A percentile compares a stretch with the other conserved stretches of the same genome.
phyloP scores from a whole-genome alignment of 805 yeast species.

The Metschnikowia picachoensis region DNA sequence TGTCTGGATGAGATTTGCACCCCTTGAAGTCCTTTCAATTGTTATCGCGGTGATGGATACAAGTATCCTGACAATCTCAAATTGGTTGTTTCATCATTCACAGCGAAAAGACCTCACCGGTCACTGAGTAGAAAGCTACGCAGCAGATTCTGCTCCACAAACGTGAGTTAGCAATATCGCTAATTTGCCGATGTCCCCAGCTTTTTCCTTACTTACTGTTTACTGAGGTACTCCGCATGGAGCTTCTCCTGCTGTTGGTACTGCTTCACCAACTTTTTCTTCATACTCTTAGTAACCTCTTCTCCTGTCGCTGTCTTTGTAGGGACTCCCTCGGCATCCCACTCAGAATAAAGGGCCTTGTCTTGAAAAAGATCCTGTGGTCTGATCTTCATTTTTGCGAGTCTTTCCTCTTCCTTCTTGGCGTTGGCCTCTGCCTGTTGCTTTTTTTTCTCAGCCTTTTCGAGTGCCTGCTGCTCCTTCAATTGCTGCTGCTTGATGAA shows the following conservation, averaged over 20 bases:
- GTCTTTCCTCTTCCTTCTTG: constrained; percentile 57
- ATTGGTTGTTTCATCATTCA: too few species aligned
- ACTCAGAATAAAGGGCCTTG: constrained; percentile 53
- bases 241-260: constrained; percentile 80
- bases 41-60: too few species aligned
- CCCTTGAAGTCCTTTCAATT: too few species aligned
- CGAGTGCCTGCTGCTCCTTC: constrained; percentile 52
- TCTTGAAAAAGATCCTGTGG: constrained; percentile 75
- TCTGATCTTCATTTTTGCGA: constrained; percentile 61
- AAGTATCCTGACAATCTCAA: too few species aligned
- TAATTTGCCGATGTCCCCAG: too few species aligned
- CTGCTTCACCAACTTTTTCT: constrained; percentile 76
- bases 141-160: too few species aligned
- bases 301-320: constrained; percentile 71
- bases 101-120: too few species aligned
- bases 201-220: background rate
- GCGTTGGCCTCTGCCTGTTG: constrained; percentile 48
- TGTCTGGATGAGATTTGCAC: too few species aligned
- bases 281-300: constrained; percentile 79
- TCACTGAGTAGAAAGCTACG: too few species aligned
- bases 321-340: constrained; percentile 88
- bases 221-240: constrained; percentile 56
- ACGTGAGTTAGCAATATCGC: too few species aligned
- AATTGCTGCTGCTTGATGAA: constrained; percentile 53
- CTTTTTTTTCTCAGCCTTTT: constrained; percentile 56